These are phyloP conservation scores for Lasiodiplodia hormozganensis DNA, from an alignment of 2,329 filamentous ascomycete genomes.

Conservation along the genomic window DNA sequence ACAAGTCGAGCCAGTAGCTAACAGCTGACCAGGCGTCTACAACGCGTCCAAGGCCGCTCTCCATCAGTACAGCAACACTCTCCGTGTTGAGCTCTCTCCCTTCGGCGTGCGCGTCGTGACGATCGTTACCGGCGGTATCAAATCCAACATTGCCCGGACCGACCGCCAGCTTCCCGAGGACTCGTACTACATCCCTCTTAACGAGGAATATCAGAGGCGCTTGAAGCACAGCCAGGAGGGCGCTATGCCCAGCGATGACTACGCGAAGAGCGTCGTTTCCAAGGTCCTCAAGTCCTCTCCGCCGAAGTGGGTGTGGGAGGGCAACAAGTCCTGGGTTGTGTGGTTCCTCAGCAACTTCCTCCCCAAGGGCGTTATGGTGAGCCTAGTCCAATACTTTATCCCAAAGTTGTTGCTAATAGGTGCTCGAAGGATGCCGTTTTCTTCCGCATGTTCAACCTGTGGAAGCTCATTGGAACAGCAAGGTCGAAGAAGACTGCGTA, in stretches of 20 bases:
- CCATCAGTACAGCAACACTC: conserved; percentile 28
- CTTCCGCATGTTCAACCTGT: conserved; percentile 59
- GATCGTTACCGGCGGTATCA: conserved; percentile 66
- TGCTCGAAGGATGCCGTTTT: conserved; percentile 52
- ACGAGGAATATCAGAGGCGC: conserved; percentile 58
- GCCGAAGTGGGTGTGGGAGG: conserved; percentile 30
- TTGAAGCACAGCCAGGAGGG: conserved; percentile 61
- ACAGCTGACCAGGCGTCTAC: conserved; percentile 53
- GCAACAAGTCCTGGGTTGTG: conserved; percentile 54
- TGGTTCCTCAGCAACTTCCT: conserved; percentile 59
- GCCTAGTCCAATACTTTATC: conserved; percentile 19
- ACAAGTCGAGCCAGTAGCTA: conserved; percentile 65
- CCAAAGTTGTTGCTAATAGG: neutral
- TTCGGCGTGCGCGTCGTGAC: conserved; percentile 57
- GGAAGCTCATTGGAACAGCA: conserved; percentile 51
- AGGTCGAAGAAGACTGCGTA: conserved; percentile 42
- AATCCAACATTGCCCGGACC: conserved; percentile 63
- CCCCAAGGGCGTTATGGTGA: conserved; percentile 49
- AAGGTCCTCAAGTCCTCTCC: conserved; percentile 55
- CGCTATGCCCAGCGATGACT: conserved; percentile 59
- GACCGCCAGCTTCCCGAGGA: conserved; percentile 55
- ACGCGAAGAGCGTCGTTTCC: conserved; percentile 62
- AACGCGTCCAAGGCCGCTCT: conserved; percentile 38
- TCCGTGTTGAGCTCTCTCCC: conserved; percentile 63
- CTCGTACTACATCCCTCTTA: conserved; percentile 61